Evolutionary conservation across 495 filamentous ascomycete genomes (phyloP), one percentile per base, ranked within the genome.

Genomic region (Xylaria castorea): DNA sequence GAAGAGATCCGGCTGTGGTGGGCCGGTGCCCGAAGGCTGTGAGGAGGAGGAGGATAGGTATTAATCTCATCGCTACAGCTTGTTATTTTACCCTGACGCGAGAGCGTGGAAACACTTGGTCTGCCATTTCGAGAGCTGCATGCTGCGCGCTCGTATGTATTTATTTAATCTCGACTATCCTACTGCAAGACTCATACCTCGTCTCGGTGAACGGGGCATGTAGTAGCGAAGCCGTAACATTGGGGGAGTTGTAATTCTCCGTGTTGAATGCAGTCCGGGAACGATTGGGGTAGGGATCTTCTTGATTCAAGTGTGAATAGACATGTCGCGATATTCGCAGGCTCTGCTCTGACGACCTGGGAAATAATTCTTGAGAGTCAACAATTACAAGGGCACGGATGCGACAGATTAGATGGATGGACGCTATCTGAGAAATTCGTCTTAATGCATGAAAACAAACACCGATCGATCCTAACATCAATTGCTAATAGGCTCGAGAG

Each of bases 241-340:
- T 71, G 68, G 60, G 34, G 44, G 42, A 40, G 30, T 63, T 55
- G 32, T 50, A 63, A 70, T 70, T 70, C 55, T 70, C 68, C 68
- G 68, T 11, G 68, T 27, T 30, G 68, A 44, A 27, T 0, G 25
- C 50, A 22, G 40, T 38, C 66, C 48, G 50, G 32, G 50, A 18
- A 58, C 34, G 50, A 1, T 57, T 32, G 22, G 27, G 66, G 66
- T 34, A 69, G 36, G n/a, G 66, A 69, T 69, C 66, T 42, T 57
- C 66, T 48, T 22, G 48, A 5, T 51, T 32, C 6, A 55, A 1
- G 51, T 25, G 25, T 7, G 11, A 55, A 27, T 55, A 8, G 3
- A 48, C 20, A 1, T 48, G 18, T 48, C 7, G 18, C 46, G 4
- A n/a, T n/a, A 27, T 57, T 32, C 14, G 4, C 27, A 32, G 5